Evolutionary conservation across 352 stramenopile genomes (phyloP), one percentile per base, ranked within the genome.

Genomic region (Phytophthora melonis): DNA sequence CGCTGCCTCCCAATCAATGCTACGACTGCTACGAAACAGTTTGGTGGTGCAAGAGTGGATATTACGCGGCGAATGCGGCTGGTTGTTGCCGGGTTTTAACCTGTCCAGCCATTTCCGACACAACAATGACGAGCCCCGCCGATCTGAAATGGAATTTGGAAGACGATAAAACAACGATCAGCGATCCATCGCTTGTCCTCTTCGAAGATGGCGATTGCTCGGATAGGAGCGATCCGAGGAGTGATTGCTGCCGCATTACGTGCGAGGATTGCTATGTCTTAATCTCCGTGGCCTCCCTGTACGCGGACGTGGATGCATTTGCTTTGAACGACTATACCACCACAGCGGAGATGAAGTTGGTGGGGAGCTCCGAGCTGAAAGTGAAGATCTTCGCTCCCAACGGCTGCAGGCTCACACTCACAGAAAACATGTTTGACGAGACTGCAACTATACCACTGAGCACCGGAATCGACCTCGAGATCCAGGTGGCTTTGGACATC

Each of bases 231-330:
- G 30, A 34, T 9, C 30, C 30, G 4, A 9, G 3, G 3, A 58
- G 21, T 18, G 52, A 58, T 7, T 58, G 52, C 52, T 58, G 52
- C 52, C 52, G 52, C 23, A 23, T 58, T 25, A 58, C 52, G 11
- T 58, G 52, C 52, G 52, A 58, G 23, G 21, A 58, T 13, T 58
- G 52, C 13, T 58, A 39, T 36, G 21, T 58, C 3, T 39, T 39
- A 6, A 39, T 58, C 18, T 32, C 19, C 13, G 13, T 58, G 8
- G 52, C 18, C 3, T 58, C 52, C 9, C 10, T 58, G 52, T 58
- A 58, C 23, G 52, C 52, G 6, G 52, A 34, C 25, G 52, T 58
- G 23, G 52, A 58, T 3, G 25, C 25, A 18, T 54, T 54, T 11
- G 47, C 16, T 13, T 8, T 39, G 6, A 23, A 32, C 52, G 52